These are phyloP conservation scores for Syncephalis plumigaleata DNA, from an alignment of 371 early-diverging fungal genomes.

Conservation along the genomic window DNA sequence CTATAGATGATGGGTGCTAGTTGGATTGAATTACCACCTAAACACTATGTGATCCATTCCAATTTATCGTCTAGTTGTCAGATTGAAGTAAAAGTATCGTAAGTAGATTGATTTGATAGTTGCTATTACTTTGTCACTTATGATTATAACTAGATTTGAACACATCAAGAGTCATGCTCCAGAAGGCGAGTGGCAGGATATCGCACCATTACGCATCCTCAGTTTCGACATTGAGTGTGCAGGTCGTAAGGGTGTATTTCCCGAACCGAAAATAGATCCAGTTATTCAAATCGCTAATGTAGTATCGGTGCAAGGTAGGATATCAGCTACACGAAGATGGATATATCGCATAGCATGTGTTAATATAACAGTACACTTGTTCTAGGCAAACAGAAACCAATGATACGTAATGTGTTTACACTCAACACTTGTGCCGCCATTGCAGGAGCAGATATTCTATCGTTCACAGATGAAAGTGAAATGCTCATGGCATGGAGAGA, in stretches of 20 bases:
- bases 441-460: conserved; percentile 78
- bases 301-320: conserved; percentile 64
- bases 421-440: conserved; percentile 81
- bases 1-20: conserved; percentile 63
- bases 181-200: conserved; percentile 79
- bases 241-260: conserved; percentile 94
- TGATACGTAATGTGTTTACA: conserved; percentile 87
- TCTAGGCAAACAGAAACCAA: conserved; percentile 62
- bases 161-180: conserved; percentile 73
- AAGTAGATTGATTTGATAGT: conserved; percentile 4
- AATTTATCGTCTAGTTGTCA: conserved; percentile 49
- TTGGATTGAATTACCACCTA: conserved; percentile 82
- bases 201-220: conserved; percentile 93
- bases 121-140: not conserved
- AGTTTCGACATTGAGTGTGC: conserved; percentile 99
- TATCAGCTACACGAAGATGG: not conserved
- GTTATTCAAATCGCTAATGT: conserved; percentile 99
- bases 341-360: not conserved
- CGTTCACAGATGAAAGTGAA: conserved; percentile 72
- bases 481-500: conserved; percentile 80
- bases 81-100: conserved; percentile 60
- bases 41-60: conserved; percentile 31
- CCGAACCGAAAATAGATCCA: conserved; percentile 85
- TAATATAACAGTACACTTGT: not conserved
- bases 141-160: conserved; percentile 24